Conservation (phyloP, 129 eudicot species). For the Gnaphalium uliginosum region DNA sequence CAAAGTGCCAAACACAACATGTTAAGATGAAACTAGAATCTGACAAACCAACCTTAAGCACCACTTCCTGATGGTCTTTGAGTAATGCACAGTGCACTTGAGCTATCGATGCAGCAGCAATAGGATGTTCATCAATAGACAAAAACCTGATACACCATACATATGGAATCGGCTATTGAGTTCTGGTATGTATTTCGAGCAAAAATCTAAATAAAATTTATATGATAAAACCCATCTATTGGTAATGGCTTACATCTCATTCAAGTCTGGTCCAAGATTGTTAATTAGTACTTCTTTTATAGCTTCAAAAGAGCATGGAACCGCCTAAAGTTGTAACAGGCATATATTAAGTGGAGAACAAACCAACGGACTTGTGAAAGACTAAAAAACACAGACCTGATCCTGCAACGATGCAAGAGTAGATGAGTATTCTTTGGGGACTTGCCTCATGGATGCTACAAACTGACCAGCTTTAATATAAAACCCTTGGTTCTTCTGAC, state of each 20-base stretch:
- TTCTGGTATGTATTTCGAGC: not conserved
- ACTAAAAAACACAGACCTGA: constrained; percentile 47
- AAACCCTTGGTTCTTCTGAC: constrained; percentile 83
- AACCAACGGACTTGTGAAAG: constrained; percentile 13
- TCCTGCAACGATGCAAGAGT: constrained; percentile 87
- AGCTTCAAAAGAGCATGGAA: constrained; percentile 71
- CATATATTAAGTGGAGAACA: constrained; percentile 24
- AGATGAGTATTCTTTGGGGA: constrained; percentile 81
- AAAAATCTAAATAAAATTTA: not conserved
- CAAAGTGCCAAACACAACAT: not conserved
- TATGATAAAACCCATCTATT: constrained; percentile 11
- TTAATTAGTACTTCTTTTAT: constrained; percentile 67
- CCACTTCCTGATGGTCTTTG: constrained; percentile 75
- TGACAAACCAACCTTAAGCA: constrained; percentile 80
- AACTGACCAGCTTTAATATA: constrained; percentile 97
- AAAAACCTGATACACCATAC: constrained; percentile 51
- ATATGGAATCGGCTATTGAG: constrained; percentile 13
- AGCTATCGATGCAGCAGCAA: constrained; percentile 99
- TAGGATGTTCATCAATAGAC: constrained; percentile 83
- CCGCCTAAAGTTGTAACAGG: constrained; percentile 56
- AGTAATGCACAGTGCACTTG: constrained; percentile 91
- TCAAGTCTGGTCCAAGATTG: constrained; percentile 60
- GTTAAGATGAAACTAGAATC: not conserved
- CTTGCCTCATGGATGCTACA: constrained; percentile 80
- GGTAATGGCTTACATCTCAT: constrained; percentile 64